These are phyloP conservation scores for Suillus sp. DNA, from an alignment of 768 basidiomycete genomes.

Conservation along the genomic window DNA sequence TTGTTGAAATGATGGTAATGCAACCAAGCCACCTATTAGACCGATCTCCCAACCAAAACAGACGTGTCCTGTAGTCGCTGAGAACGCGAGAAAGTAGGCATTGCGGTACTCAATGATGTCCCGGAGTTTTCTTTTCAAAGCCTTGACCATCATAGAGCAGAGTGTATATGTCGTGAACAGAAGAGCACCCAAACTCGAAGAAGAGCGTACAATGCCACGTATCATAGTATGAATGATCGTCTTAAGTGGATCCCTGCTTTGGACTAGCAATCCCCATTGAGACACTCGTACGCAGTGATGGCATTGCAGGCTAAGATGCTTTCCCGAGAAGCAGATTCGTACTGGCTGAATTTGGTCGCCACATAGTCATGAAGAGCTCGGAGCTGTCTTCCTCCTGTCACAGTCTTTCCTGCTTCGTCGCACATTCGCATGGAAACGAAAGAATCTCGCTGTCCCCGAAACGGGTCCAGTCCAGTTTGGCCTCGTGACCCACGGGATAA, in stretches of 20 bases:
- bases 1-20: slow-evolving; percentile 38
- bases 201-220: not conserved
- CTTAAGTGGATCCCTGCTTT: not conserved
- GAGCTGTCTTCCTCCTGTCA: not conserved
- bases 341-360: not conserved
- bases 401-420: too few relatives aligned
- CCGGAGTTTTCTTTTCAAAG: slow-evolving; percentile 23
- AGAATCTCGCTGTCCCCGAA: too few relatives aligned
- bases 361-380: too few relatives aligned
- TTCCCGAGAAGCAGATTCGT: not conserved
- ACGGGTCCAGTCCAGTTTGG: too few relatives aligned
- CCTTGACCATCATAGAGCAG: slow-evolving; percentile 16
- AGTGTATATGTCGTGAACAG: not conserved
- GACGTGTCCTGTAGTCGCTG: slow-evolving; percentile 36
- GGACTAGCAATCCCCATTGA: not conserved
- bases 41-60: slow-evolving; percentile 43
- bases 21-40: slow-evolving; percentile 38
- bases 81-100: slow-evolving; percentile 37
- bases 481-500: too few relatives aligned
- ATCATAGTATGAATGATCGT: not conserved
- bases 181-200: not conserved
- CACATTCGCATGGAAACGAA: too few relatives aligned
- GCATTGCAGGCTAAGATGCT: not conserved
- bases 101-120: slow-evolving; percentile 34
- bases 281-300: not conserved